A percentile compares a stretch with the other conserved stretches of the same genome.
phyloP scores from a whole-genome alignment of 208 protist genomes.

The Crithidia acanthocephali region DNA sequence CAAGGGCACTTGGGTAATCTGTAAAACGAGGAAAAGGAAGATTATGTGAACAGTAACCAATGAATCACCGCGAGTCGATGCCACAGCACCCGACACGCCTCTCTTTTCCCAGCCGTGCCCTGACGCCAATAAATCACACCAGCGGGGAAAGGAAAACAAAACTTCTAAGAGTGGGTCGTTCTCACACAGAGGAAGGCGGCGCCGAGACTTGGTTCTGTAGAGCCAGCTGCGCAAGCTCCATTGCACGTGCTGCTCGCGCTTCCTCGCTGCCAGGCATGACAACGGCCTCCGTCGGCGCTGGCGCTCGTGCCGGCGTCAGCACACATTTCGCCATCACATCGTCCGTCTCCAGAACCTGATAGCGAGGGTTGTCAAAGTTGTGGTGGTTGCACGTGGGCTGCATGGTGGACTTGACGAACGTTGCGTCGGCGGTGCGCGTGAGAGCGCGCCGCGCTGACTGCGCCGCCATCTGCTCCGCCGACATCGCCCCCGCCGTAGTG shows the following conservation, averaged over 20 bases:
- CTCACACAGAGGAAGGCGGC: no score
- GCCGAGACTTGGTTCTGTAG: background rate
- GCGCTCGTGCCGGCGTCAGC: background rate
- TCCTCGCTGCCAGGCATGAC: background rate
- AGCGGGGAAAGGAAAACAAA: no score
- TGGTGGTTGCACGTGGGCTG: conserved; percentile 47
- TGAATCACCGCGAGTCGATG: no score
- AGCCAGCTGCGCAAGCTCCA: conserved; percentile 26
- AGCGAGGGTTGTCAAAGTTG: conserved; percentile 44
- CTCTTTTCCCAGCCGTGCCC: no score
- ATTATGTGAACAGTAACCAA: background rate
- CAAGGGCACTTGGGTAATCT: no score
- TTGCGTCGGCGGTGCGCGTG: conserved; percentile 34
- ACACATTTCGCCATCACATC: conserved; percentile 8
- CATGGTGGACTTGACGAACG: conserved; percentile 59
- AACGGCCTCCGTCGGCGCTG: background rate
- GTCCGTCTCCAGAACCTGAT: conserved; percentile 23
- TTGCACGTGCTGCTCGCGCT: conserved; percentile 10
- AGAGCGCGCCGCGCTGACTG: conserved; percentile 31
- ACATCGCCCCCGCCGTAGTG: background rate
- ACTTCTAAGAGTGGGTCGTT: no score
- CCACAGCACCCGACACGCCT: no score
- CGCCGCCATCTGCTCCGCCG: conserved; percentile 14
- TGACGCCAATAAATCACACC: no score
- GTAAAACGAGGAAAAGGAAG: background rate